These are phyloP conservation scores for Thelonectria olida DNA, from an alignment of 2,329 filamentous ascomycete species.

Conservation along the genomic window DNA sequence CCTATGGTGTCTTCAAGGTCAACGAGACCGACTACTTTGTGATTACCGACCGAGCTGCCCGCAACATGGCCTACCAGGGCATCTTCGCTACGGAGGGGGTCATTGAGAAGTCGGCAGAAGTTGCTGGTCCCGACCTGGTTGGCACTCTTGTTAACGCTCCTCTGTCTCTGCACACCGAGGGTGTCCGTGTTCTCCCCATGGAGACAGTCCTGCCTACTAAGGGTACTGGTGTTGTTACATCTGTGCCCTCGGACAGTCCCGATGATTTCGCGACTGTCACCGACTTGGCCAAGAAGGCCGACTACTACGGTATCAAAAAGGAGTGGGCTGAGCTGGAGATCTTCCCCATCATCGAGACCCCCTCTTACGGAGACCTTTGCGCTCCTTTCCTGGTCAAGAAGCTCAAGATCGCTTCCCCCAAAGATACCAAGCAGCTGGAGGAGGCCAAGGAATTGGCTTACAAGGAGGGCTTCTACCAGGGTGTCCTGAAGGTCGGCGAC, in stretches of 20 bases:
- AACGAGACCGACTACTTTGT: conserved; percentile 84
- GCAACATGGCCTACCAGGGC: conserved; percentile 96
- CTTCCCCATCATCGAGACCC: conserved; percentile 87
- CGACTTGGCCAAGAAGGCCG: conserved; percentile 92
- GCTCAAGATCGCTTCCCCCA: conserved; percentile 96
- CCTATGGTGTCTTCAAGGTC: conserved; percentile 87
- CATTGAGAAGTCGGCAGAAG: conserved; percentile 77
- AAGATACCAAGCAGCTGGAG: conserved; percentile 87
- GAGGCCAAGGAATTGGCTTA: conserved; percentile 97
- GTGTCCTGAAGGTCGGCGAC: conserved; percentile 86
- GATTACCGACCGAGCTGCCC: conserved; percentile 83
- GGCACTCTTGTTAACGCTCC: conserved; percentile 92
- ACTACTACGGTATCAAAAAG: conserved; percentile 95
- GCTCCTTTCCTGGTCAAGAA: conserved; percentile 87
- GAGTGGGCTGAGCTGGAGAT: conserved; percentile 96
- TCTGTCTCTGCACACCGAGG: conserved; percentile 83
- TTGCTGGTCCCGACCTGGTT: conserved; percentile 81
- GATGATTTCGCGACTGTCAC: conserved; percentile 92
- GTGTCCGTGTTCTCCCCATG: conserved; percentile 93
- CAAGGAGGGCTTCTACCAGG: conserved; percentile 97
- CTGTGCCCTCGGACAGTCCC: conserved; percentile 90
- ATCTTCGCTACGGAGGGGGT: conserved; percentile 82
- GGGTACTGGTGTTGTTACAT: conserved; percentile 96
- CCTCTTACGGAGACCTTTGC: conserved; percentile 84
- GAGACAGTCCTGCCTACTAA: conserved; percentile 91